These are phyloP conservation scores for Globisporangium spinosum DNA, from an alignment of 352 stramenopile genomes.

Conservation along the genomic window DNA sequence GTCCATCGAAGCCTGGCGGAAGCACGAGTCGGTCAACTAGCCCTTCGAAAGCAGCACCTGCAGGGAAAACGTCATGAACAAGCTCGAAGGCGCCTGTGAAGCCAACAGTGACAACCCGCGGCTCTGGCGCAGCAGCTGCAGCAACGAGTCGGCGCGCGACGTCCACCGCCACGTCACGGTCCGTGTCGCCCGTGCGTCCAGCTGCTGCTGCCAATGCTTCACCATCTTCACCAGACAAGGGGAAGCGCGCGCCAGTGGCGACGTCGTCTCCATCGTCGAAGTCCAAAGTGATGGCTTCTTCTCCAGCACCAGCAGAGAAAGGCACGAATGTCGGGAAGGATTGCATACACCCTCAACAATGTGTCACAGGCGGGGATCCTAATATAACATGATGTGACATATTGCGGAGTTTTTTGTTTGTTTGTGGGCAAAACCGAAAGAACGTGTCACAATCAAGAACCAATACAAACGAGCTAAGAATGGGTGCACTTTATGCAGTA, in stretches of 20 bases:
- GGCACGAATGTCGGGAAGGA: too few species aligned
- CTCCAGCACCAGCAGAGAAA: not conserved
- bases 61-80: not conserved
- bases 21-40: not conserved
- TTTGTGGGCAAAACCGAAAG: too few species aligned
- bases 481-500: not conserved
- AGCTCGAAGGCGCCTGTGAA: constrained; percentile 12
- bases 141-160: constrained; percentile 15
- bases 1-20: constrained; percentile 13
- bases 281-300: not conserved
- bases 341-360: too few species aligned
- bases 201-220: not conserved
- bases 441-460: too few species aligned
- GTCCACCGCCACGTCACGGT: not conserved
- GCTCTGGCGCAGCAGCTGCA: constrained; percentile 6
- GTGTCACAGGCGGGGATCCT: too few species aligned
- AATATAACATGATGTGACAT: too few species aligned
- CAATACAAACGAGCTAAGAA: too few species aligned
- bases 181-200: not conserved
- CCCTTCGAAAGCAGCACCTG: constrained; percentile 11
- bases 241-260: constrained; percentile 10
- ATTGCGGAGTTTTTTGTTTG: too few species aligned
- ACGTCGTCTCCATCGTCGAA: constrained; percentile 2
- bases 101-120: constrained; percentile 8
- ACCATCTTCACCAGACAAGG: not conserved